These are phyloP conservation scores for Hypoxylon sp. DNA, from an alignment of 2,329 filamentous ascomycete species.

Conservation along the genomic window DNA sequence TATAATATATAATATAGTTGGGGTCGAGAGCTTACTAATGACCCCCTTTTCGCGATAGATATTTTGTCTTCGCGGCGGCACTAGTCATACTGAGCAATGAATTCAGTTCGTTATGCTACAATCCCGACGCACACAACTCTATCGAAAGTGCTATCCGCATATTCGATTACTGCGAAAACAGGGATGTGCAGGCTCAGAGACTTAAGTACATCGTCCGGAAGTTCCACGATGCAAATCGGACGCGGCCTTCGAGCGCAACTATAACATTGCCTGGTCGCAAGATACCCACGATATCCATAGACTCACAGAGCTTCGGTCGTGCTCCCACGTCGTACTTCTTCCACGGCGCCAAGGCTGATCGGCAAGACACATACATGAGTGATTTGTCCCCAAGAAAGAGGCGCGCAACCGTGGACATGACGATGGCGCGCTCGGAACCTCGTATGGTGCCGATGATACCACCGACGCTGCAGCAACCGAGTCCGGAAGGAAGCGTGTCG, in stretches of 20 bases:
- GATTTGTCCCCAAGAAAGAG: conserved; percentile 35
- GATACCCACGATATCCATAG: conserved; percentile 46
- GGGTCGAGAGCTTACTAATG: conserved; percentile 28
- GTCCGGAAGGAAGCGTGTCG: conserved; percentile 48
- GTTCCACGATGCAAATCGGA: conserved; percentile 58
- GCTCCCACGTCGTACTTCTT: conserved; percentile 51
- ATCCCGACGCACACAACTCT: conserved; percentile 55
- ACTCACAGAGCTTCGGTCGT: conserved; percentile 43
- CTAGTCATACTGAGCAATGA: conserved; percentile 69
- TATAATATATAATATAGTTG: not conserved
- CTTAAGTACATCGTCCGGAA: conserved; percentile 63
- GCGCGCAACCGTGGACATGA: conserved; percentile 28
- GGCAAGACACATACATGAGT: conserved; percentile 28
- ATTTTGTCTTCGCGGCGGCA: conserved; percentile 67
- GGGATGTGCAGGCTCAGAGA: conserved; percentile 62
- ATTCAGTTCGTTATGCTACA: conserved; percentile 63
- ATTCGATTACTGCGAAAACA: conserved; percentile 61
- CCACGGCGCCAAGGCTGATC: conserved; percentile 28
- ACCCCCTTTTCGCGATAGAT: conserved; percentile 52
- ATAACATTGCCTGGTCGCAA: conserved; percentile 46
- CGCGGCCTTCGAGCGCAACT: conserved; percentile 44
- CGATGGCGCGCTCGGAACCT: conserved; percentile 25
- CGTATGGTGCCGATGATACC: conserved; percentile 43
- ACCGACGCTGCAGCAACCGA: conserved; percentile 48
- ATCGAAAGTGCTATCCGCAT: conserved; percentile 60